Base-by-base conservation (phyloP, 106 monocot genomes). In the Dendrobium catenatum region DNA sequence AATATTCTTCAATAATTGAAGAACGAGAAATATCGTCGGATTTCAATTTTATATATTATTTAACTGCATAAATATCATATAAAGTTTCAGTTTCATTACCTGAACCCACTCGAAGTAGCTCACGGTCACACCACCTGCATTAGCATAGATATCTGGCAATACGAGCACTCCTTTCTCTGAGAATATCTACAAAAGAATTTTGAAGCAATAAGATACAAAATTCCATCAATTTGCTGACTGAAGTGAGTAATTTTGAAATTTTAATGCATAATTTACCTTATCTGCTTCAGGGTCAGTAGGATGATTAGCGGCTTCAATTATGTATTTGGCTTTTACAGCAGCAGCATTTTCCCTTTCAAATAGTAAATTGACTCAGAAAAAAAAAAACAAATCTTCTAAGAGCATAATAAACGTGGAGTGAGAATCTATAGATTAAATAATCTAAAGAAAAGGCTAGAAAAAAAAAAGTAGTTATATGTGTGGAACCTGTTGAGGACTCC, bases 21-120 rank as follows among this genome's bases (percentile, higher is more conserved):
- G 78, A 24, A 6, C 24, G 66, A 74, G 16, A 70, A 70, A 29
- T 4, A 37, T 37, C 33, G 16, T 70, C 37, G 4, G 37, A 70
- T 70, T 70, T 37, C 6, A 70, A 37, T 37, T 70, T 15, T 37
- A 37, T 18, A 8, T 42, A 13, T 44, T 20, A 16, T 17, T 61
- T 42, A 31, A 31, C 24, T 41, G 24, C n/a, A 2, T 67, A 74
- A 18, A 11, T 5, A 79, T 44, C 46, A 17, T 46, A 59, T 18
- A 19, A 79, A 55, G 3, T 11, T 29, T 44, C 11, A 24, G 8
- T 26, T 72, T 18, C 43, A 37, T 51, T 83, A 96, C 95, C 93
- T 96, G 96, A 83, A 96, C 96, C 96, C 96, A 94, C 85, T 96
- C 96, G 68, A 96, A 96, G 66, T 96, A 96, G 80, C 97, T 97